Evolutionary conservation across 2,329 filamentous ascomycete species (phyloP).

Genomic region (Zopfia rhizophila): DNA sequence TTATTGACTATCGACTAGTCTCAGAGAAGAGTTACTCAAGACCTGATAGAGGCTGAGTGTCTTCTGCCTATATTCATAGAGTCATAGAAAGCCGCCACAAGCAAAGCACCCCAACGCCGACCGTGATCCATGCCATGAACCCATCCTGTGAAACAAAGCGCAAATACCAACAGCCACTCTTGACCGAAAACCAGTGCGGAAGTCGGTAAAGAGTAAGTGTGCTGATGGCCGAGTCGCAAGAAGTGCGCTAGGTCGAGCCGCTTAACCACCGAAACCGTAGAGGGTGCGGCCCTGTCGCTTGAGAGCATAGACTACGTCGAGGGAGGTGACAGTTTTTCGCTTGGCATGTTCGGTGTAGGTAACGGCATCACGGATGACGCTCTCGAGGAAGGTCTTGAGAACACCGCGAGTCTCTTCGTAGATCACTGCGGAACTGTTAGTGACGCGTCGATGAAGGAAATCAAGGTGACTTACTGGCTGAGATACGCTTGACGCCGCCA

Average conservation of each 20-base stretch:
- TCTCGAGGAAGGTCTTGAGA: conserved; percentile 81
- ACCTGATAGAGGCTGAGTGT: conserved; percentile 11
- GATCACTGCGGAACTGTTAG: conserved; percentile 66
- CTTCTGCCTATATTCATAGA: conserved; percentile 33
- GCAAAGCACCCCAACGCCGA: conserved; percentile 42
- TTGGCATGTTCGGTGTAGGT: conserved; percentile 84
- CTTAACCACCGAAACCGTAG: conserved; percentile 90
- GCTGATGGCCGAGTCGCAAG: conserved; percentile 22
- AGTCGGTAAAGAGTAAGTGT: conserved; percentile 19
- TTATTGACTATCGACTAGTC: conserved; percentile 41
- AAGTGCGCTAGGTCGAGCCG: conserved; percentile 30
- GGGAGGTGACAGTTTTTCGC: conserved; percentile 79
- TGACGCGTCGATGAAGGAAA: conserved; percentile 7
- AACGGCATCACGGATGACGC: conserved; percentile 79
- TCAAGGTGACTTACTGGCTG: conserved; percentile 54
- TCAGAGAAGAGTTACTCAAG: conserved; percentile 25
- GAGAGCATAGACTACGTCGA: conserved; percentile 71
- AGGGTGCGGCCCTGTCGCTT: conserved; percentile 76
- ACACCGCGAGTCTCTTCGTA: conserved; percentile 83
- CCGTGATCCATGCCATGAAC: conserved; percentile 28
- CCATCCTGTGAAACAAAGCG: conserved; percentile 36
- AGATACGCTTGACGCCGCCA: conserved; percentile 65
- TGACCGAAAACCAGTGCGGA: conserved; percentile 21
- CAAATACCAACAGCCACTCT: conserved; percentile 28
- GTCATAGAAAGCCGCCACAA: conserved; percentile 37